Evolutionary conservation across 257 asterid genomes (phyloP), one percentile per base, ranked within the genome.

Genomic region (Solanum etuberosum): DNA sequence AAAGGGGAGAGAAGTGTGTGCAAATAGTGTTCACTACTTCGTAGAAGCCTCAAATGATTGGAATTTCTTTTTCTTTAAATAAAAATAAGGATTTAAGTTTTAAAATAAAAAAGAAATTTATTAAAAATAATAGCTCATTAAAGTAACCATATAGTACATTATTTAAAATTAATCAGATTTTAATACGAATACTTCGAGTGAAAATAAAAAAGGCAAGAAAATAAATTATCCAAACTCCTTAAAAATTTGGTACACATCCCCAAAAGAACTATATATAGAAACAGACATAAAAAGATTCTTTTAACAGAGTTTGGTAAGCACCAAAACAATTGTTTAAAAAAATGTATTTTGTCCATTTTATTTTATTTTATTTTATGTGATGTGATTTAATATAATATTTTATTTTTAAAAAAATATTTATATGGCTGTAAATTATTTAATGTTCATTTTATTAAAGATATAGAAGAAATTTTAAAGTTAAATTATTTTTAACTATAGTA

Each of bases 371-470:
- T 1, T 4, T 15, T 16, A 18, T 0, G 23, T 2, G 9, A 6
- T 0, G 1, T 51, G 0, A 51, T 51, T 51, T 16, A 16, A 51
- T 51, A 51, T 18, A n/a, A 51, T 51, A 18, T 18, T 51, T 42
- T 11, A 10, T 9, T 46, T 46, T 14, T 3, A 12, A 13, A 43
- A 12, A 5, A 15, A 5, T 15, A 48, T 0, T 16, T 48, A 51
- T 16, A 0, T 51, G 9, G 1, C 0, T 18, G 15, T 51, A 51
- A 51, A 16, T 51, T n/a, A n/a, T n/a, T n/a, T n/a, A n/a, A n/a
- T n/a, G n/a, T n/a, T n/a, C 0, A 51, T 51, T 51, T 51, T 0
- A 0, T 51, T 51, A 16, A 51, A 51, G 0, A 51, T 51, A 51
- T 6, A 16, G 0, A 0, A 46, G 3, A 14, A 51, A 0, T 6